A percentile compares a stretch with the other conserved stretches of the same genome.
phyloP scores from a whole-genome alignment of 202 grass and related monocot genomes.

The Sporobolus alterniflorus region DNA sequence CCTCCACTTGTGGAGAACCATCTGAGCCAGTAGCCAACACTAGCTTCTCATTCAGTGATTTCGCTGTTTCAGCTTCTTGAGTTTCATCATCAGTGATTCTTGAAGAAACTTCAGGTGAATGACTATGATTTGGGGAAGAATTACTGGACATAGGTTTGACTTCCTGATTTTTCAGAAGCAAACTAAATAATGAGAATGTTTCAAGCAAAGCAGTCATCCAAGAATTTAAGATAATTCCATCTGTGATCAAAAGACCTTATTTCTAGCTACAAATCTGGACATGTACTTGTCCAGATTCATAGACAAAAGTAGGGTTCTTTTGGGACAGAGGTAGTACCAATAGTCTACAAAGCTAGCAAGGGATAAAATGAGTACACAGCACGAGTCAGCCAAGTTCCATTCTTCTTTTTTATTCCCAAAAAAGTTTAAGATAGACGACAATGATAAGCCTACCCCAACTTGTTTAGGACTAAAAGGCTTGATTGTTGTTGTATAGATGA shows the following conservation, averaged over 20 bases:
- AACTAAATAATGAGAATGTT: slow-evolving; percentile 27
- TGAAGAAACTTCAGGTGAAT: slow-evolving; percentile 51
- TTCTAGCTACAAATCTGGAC: no score
- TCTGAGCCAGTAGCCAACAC: slow-evolving; percentile 12
- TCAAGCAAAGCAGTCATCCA: slow-evolving; percentile 16
- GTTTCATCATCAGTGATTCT: slow-evolving; percentile 45
- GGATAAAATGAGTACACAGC: background rate
- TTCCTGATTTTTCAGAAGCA: slow-evolving; percentile 48
- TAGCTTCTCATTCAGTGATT: slow-evolving; percentile 61
- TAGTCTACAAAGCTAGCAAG: background rate
- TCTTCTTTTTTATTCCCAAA: background rate
- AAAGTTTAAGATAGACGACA: slow-evolving; percentile 9
- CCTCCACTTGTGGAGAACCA: slow-evolving; percentile 30
- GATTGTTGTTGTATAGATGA: no score
- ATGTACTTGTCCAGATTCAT: no score
- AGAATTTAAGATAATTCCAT: slow-evolving; percentile 2
- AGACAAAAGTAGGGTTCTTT: no score
- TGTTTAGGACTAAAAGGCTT: no score
- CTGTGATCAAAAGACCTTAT: no score
- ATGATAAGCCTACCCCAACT: no score
- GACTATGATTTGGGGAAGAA: slow-evolving; percentile 56
- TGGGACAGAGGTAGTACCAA: background rate
- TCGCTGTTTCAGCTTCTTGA: slow-evolving; percentile 48
- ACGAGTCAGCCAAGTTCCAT: slow-evolving; percentile 12
- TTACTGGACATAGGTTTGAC: slow-evolving; percentile 33